These are phyloP conservation scores for Pichia sp. DNA, from an alignment of 1,139 yeast species.

Conservation along the genomic window DNA sequence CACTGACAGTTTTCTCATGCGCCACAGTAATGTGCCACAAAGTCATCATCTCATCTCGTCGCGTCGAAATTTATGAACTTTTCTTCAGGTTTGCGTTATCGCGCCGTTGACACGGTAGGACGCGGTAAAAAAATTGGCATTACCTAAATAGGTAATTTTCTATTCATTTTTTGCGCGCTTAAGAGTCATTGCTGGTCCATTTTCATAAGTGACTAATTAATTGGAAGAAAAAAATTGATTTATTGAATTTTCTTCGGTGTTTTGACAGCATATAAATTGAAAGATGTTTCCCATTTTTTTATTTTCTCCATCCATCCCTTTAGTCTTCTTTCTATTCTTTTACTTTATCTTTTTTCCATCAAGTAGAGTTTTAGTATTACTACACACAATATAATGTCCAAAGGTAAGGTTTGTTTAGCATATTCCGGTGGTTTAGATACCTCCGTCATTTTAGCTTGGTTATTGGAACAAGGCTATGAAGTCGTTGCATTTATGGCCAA, in stretches of 20 bases:
- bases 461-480: slow-evolving; percentile 94
- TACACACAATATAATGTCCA: slow-evolving; percentile 48
- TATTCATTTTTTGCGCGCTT: background rate
- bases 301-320: background rate
- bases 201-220: background rate
- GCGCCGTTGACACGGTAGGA: too few species aligned
- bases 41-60: too few species aligned
- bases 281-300: too few species aligned
- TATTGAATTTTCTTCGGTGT: background rate
- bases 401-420: slow-evolving; percentile 98
- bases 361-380: background rate
- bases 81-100: too few species aligned
- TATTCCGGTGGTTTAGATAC: slow-evolving; percentile 99
- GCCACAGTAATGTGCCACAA: too few species aligned
- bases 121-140: background rate
- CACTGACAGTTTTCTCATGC: too few species aligned
- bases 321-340: background rate
- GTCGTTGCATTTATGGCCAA: slow-evolving; percentile 97
- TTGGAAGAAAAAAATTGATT: too few species aligned
- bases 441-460: slow-evolving; percentile 96
- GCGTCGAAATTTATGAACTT: too few species aligned
- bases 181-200: background rate
- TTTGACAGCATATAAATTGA: background rate
- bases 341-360: background rate
- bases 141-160: background rate